Percentiles rank a stretch among this genome's conserved stretches.
These are phyloP conservation scores for Penicillium paradoxum DNA, from an alignment of 495 filamentous ascomycete species.

Conservation along the genomic window DNA sequence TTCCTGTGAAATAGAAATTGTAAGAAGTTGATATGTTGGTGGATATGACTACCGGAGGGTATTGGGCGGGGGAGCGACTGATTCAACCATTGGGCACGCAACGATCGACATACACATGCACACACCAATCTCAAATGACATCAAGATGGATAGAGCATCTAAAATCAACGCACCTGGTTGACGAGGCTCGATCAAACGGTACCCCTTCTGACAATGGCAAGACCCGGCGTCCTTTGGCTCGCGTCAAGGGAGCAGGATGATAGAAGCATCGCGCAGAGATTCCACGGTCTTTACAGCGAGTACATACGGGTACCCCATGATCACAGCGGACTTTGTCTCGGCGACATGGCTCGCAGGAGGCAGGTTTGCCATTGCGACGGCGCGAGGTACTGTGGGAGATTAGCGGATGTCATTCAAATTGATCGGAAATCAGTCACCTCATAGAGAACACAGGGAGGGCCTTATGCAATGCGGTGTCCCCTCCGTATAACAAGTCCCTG, in stretches of 20 bases:
- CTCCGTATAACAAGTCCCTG: neutral
- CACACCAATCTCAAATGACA: neutral
- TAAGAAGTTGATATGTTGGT: neutral
- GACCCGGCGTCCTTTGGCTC: constrained; percentile 1
- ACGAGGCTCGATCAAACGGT: constrained; percentile 9
- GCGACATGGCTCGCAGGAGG: constrained; percentile 47
- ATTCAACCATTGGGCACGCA: neutral
- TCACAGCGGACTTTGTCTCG: constrained; percentile 46
- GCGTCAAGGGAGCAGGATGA: constrained; percentile 38
- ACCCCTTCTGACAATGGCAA: constrained; percentile 14
- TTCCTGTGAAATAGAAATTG: neutral
- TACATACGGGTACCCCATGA: constrained; percentile 32
- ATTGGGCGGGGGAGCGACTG: neutral
- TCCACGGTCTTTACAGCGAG: constrained; percentile 25
- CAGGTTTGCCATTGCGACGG: constrained; percentile 42
- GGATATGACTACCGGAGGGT: neutral
- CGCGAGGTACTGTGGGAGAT: constrained; percentile 14
- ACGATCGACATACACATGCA: neutral
- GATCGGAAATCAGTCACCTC: neutral
- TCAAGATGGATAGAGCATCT: neutral
- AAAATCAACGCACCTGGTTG: constrained; percentile 5
- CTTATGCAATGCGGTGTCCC: neutral
- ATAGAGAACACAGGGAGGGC: neutral
- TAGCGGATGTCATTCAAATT: neutral
- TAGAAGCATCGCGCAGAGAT: constrained; percentile 28